Base-by-base conservation (phyloP, 2,329 filamentous ascomycete genomes). In the Exophiala oligosperma region DNA sequence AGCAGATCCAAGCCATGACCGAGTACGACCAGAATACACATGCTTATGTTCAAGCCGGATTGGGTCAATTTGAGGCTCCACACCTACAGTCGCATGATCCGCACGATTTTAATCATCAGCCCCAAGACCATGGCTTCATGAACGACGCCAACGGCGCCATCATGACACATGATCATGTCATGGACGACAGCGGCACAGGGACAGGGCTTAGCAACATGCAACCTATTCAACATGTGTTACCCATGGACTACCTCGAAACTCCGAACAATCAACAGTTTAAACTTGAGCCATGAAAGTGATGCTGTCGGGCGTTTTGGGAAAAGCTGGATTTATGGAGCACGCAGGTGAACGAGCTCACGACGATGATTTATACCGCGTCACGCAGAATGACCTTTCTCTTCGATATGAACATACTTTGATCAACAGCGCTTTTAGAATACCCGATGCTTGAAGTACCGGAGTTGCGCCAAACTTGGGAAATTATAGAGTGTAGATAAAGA, bases 1-100 rank as follows among this genome's bases (percentile, higher is more conserved):
- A 79, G 63, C 78, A 80, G 62, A 72, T 80, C 28, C 73, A 78
- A 46, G 64, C 64, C 7, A 56, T 66, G 32, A 60, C 58, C 24
- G 60, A 59, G 43, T 62, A 58, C 37, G 65, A 61, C 28, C 59
- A 62, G 7, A 51, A 64, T 35, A 37, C 49, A 35, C 59, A 66
- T 35, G 51, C 57, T 17, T 66, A 59, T 54, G 59, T 61, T 23
- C 55, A 60, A 40, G 54, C 61, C n/a, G 59, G 62, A 26, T 23
- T 65, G 41, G 49, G 63, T 17, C 38, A 57, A 9, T 66, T 66
- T 49, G 62, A 64, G 29, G 32, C 63, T 29, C 51, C 59, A 23
- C 60, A 64, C 48, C 49, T 66, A 37, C 62, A 62, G 35, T 26
- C 57, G 12, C 60, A 60, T 32, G 61, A 65, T 38, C 63, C 61